phyloP scores from a whole-genome alignment of 1,284 basidiomycete species.

The Puccinia coronata region DNA sequence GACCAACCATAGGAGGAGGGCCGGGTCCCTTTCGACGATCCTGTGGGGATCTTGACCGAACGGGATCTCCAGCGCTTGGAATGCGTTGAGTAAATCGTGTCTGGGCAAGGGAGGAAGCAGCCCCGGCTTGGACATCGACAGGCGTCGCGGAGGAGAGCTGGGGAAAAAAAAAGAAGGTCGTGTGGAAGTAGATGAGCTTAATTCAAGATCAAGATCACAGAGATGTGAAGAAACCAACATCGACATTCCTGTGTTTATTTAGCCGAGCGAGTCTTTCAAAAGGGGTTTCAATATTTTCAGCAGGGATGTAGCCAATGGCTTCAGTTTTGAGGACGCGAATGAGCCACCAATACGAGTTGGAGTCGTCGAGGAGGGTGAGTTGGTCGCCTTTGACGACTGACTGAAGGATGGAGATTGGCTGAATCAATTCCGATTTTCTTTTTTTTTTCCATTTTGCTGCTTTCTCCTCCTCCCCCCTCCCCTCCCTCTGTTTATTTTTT shows the following conservation, averaged over 20 bases:
- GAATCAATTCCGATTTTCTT: not conserved
- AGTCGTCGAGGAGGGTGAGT: slow-evolving; percentile 89
- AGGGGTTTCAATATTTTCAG: slow-evolving; percentile 98
- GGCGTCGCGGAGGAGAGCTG: slow-evolving; percentile 57
- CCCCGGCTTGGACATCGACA: slow-evolving; percentile 57
- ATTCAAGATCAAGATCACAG: no score
- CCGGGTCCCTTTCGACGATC: slow-evolving; percentile 53
- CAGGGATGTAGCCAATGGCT: slow-evolving; percentile 98
- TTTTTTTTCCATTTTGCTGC: not conserved
- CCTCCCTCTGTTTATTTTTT: no score
- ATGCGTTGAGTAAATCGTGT: slow-evolving; percentile 54
- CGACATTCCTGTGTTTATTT: slow-evolving; percentile 97
- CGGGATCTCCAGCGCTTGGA: slow-evolving; percentile 50
- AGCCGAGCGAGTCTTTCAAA: slow-evolving; percentile 91
- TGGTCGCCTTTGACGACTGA: slow-evolving; percentile 92
- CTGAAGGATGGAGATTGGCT: slow-evolving; percentile 11
- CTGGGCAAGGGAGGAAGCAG: slow-evolving; percentile 54
- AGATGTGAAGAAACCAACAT: slow-evolving; percentile 71
- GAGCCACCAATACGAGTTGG: slow-evolving; percentile 97
- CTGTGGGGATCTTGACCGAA: slow-evolving; percentile 49
- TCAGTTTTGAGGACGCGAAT: slow-evolving; percentile 94
- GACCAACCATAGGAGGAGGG: slow-evolving; percentile 53
- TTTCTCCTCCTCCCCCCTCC: no score
- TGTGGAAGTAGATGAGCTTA: no score
- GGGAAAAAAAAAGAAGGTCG: no score